phyloP scores from a whole-genome alignment of 192 early-diverging fungal species.

The Coemansia sp. region DNA sequence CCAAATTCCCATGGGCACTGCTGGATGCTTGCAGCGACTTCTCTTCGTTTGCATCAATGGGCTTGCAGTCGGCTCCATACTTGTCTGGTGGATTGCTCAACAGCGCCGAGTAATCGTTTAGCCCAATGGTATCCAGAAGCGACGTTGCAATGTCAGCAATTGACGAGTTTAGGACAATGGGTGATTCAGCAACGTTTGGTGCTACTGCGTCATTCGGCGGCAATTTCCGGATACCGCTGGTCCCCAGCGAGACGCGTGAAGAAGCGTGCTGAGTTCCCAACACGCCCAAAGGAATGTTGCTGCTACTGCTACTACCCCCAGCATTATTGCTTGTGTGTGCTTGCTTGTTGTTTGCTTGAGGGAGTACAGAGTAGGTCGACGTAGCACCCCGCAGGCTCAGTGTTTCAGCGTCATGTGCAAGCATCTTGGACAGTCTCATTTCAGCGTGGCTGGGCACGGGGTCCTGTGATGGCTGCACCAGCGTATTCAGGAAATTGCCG shows the following conservation, averaged over 20 bases:
- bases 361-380: too few relatives aligned
- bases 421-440: background rate
- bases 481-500: slow-evolving; percentile 7
- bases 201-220: background rate
- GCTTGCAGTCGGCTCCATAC: background rate
- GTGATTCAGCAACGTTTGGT: slow-evolving; percentile 3
- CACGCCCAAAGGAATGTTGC: background rate
- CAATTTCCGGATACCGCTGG: background rate
- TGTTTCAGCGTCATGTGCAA: background rate
- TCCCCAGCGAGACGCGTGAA: too few relatives aligned
- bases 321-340: background rate
- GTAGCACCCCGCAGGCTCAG: background rate
- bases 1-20: background rate
- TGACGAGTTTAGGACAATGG: slow-evolving; percentile 17
- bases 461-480: background rate
- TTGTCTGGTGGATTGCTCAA: background rate
- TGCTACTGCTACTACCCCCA: background rate
- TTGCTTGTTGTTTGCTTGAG: too few relatives aligned
- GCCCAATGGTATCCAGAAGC: slow-evolving; percentile 19
- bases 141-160: slow-evolving; percentile 31
- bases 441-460: background rate
- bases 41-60: background rate
- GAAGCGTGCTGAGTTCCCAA: background rate
- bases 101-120: slow-evolving; percentile 7
- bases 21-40: background rate